These are phyloP conservation scores for Kingdonia uniflora DNA, from an alignment of 164 flowering plant genomes.

Conservation along the genomic window DNA sequence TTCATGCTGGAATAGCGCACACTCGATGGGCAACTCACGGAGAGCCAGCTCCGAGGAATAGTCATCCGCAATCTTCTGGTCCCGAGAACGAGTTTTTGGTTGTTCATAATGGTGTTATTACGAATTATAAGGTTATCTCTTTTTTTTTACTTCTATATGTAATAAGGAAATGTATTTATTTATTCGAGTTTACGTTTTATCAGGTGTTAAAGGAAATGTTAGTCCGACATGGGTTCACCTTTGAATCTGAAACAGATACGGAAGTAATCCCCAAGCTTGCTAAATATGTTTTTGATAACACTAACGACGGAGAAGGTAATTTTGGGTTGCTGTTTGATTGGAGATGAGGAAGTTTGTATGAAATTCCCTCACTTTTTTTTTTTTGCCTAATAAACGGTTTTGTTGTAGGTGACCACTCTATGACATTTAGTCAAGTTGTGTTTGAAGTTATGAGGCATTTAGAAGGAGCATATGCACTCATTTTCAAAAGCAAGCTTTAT, in stretches of 20 bases:
- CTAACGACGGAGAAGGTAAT: slow-evolving; percentile 70
- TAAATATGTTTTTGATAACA: slow-evolving; percentile 82
- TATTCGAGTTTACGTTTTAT: slow-evolving; percentile 4
- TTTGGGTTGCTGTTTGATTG: too few species aligned
- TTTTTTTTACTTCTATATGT: not conserved
- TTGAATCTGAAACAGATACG: slow-evolving; percentile 97
- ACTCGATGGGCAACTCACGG: slow-evolving; percentile 99
- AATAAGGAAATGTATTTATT: too few species aligned
- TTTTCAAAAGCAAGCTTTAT: slow-evolving; percentile 86
- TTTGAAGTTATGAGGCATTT: slow-evolving; percentile 97
- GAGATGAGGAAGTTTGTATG: too few species aligned
- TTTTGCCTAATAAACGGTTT: slow-evolving; percentile 8
- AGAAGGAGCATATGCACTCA: slow-evolving; percentile 98
- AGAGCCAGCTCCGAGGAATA: slow-evolving; percentile 90
- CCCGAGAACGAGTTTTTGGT: slow-evolving; percentile 79
- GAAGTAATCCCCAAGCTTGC: slow-evolving; percentile 99
- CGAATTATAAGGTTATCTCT: slow-evolving; percentile 72
- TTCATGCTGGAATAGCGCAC: slow-evolving; percentile 96
- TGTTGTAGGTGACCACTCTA: slow-evolving; percentile 60
- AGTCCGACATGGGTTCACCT: slow-evolving; percentile 78
- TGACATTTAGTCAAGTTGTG: slow-evolving; percentile 88
- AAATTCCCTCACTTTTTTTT: too few species aligned
- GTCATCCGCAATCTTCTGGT: slow-evolving; percentile 94
- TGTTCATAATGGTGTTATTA: slow-evolving; percentile 92
- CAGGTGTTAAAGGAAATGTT: slow-evolving; percentile 89